These are phyloP conservation scores for Trichopus zeylanicus DNA, from an alignment of 116 monocot genomes.

Conservation along the genomic window DNA sequence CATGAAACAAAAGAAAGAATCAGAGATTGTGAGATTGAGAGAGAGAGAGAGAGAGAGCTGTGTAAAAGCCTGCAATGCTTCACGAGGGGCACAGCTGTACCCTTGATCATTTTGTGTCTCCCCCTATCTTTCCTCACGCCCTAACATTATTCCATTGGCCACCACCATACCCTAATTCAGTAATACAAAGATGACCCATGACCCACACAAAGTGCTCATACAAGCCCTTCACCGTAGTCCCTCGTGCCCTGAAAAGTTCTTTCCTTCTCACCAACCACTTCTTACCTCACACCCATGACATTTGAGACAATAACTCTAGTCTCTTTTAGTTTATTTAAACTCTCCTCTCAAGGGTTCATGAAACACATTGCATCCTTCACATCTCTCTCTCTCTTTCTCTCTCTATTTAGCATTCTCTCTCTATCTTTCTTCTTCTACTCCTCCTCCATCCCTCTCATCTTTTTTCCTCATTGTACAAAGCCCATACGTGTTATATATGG, in stretches of 20 bases:
- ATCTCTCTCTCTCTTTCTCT: too few relatives aligned
- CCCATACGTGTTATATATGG: background rate
- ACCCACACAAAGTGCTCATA: too few relatives aligned
- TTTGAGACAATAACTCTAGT: background rate
- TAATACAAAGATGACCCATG: background rate
- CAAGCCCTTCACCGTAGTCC: too few relatives aligned
- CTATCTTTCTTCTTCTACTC: background rate
- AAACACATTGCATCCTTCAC: background rate
- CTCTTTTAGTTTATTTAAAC: conserved; percentile 5
- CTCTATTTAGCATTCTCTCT: too few relatives aligned
- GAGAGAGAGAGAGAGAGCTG: conserved; percentile 35
- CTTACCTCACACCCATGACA: conserved; percentile 13
- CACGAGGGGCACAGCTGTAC: conserved; percentile 68
- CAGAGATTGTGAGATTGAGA: too few relatives aligned
- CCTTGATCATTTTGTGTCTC: conserved; percentile 48
- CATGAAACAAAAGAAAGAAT: conserved; percentile 3
- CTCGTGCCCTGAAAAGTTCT: too few relatives aligned
- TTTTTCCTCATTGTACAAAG: background rate
- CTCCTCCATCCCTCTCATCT: background rate
- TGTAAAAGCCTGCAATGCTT: conserved; percentile 60
- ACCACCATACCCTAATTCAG: conserved; percentile 1
- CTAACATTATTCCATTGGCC: background rate
- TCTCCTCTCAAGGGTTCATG: conserved; percentile 1
- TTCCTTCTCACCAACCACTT: background rate
- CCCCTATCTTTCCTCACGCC: conserved; percentile 10